These are phyloP conservation scores for Quercus bicolor DNA, from an alignment of 306 rosid species.

Conservation along the genomic window DNA sequence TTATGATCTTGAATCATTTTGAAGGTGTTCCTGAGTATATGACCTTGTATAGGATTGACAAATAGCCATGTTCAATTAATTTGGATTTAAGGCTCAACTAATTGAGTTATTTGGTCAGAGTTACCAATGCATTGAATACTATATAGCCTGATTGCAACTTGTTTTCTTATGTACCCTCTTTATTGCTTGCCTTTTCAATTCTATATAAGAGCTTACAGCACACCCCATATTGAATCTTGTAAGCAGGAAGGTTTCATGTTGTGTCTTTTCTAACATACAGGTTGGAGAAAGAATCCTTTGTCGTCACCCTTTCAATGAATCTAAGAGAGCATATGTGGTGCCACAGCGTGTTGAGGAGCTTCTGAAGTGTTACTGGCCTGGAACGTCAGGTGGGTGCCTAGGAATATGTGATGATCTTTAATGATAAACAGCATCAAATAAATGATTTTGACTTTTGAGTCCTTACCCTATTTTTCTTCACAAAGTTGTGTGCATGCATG, in stretches of 20 bases:
- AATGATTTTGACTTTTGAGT: background rate
- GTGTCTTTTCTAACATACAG: conserved; percentile 36
- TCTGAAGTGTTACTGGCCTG: conserved; percentile 86
- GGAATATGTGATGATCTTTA: background rate
- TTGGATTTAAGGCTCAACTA: background rate
- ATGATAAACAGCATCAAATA: conserved; percentile 2
- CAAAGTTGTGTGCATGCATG: background rate
- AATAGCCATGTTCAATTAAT: background rate
- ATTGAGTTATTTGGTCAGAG: background rate
- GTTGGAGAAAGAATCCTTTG: conserved; percentile 90
- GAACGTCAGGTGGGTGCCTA: conserved; percentile 57
- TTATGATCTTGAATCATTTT: background rate
- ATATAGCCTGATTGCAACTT: background rate
- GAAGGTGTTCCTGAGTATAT: background rate
- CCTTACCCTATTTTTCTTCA: background rate
- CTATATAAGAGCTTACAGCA: background rate
- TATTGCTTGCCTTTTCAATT: background rate
- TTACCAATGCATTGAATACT: background rate
- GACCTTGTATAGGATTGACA: background rate
- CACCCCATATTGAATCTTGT: conserved; percentile 3
- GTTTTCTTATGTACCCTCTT: background rate
- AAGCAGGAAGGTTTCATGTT: background rate
- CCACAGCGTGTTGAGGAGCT: conserved; percentile 95
- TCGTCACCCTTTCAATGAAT: conserved; percentile 97
- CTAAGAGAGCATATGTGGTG: conserved; percentile 97